Evolutionary conservation across 352 stramenopile genomes (phyloP).

Genomic region (Globisporangium spiculum): DNA sequence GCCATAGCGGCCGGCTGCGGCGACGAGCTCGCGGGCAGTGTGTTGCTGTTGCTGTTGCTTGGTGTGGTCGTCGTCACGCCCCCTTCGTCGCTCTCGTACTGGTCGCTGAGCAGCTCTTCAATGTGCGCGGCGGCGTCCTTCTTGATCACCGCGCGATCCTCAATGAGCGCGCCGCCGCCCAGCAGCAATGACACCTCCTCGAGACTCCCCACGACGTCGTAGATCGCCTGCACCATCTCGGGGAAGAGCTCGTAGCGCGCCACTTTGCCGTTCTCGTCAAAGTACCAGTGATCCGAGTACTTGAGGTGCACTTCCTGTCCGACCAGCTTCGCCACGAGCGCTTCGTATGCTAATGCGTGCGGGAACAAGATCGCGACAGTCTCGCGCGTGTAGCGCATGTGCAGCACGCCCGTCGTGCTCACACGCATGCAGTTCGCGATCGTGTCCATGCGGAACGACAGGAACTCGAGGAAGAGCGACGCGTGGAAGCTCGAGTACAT

Average conservation of each 20-base stretch:
- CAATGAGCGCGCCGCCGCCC: constrained; percentile 13
- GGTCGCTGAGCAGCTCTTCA: not conserved
- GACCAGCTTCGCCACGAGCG: constrained; percentile 30
- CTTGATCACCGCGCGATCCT: constrained; percentile 9
- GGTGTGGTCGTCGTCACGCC: not conserved
- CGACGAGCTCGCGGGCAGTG: not conserved
- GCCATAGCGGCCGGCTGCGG: constrained; percentile 6
- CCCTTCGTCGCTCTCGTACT: not conserved
- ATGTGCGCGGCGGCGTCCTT: not conserved
- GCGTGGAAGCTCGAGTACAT: constrained; percentile 19
- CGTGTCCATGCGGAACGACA: constrained; percentile 14
- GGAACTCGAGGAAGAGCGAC: constrained; percentile 19
- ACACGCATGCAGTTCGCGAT: constrained; percentile 17
- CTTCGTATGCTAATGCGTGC: constrained; percentile 22
- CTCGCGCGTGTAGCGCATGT: constrained; percentile 31
- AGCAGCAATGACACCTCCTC: constrained; percentile 27
- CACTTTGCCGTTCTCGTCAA: constrained; percentile 22
- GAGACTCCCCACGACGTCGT: constrained; percentile 27
- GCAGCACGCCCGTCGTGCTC: constrained; percentile 22
- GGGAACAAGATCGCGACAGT: constrained; percentile 40
- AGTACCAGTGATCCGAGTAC: constrained; percentile 33
- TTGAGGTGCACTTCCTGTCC: constrained; percentile 28
- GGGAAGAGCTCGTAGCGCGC: constrained; percentile 19
- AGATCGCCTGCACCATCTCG: constrained; percentile 29
- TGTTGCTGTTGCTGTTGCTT: not conserved